Base-by-base conservation (phyloP, 1,284 basidiomycete genomes). In the Melampsora medusae region DNA sequence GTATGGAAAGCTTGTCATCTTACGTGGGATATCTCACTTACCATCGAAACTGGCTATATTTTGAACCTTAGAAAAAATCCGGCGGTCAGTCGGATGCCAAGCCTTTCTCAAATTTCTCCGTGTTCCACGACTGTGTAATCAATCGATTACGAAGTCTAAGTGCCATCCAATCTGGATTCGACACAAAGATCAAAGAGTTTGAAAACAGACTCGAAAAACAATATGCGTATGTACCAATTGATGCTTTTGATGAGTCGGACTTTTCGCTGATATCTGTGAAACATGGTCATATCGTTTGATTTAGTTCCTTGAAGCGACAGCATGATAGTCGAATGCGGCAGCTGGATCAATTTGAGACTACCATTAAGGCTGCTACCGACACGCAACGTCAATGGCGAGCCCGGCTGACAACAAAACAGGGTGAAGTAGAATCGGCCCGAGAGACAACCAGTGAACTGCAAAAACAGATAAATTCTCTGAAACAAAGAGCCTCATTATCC, bases 91-190 rank as follows among this genome's bases (percentile, higher is more conserved):
- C 89, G 0, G 92, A 94, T 82, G 91, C 91, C 2, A 93, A 93
- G 81, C 92, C 93, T 0, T 93, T 92, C 82, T 92, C 91, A 46
- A 74, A 97, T 85, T 98, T 98, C 82, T 85, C 87, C 78, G 90
- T 94, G 76, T 98, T 99, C 87, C 92, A 95, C 80, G 93, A 97
- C 83, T 93, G 92, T 79, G 87, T 99, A n/a, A 89, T 97, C 80
- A 88, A 89, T 0, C 88, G 94, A 7, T 86, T 99, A 66, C 92
- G 93, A 80, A 86, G 89, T 0, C 88, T 98, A 77, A 90, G 89
- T 65, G 89, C 92, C 78, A 90, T 97, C 49, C 90, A 94, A 82
- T 82, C 87, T 33, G 89, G 92, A 80, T 96, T 97, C 82, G 93
- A 97, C 81, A 91, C 89, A 81, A 89, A 91, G 25, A 87, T 88